Evolutionary conservation across 768 basidiomycete genomes (phyloP).

Genomic region (Tulasnella sp.): DNA sequence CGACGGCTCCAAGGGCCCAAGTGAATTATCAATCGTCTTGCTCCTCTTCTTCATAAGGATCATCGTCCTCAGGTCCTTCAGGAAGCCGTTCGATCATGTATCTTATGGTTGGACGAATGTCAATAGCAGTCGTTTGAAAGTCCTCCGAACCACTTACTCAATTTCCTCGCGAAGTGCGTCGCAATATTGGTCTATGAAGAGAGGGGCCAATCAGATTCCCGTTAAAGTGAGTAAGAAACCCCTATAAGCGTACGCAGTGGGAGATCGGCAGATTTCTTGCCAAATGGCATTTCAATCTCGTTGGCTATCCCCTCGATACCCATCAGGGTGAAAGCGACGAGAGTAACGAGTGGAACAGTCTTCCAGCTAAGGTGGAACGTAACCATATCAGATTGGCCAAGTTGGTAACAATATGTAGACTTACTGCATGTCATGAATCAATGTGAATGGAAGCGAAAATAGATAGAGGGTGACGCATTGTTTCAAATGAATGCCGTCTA

Average conservation of each 20-base stretch:
- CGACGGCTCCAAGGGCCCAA: background rate
- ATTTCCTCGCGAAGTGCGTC: constrained; percentile 10
- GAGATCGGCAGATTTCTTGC: constrained; percentile 59
- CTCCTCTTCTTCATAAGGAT: constrained; percentile 8
- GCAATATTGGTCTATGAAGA: constrained; percentile 4
- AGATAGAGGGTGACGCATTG: constrained; percentile 91
- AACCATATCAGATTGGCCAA: background rate
- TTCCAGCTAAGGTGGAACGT: constrained; percentile 25
- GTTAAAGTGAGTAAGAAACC: background rate
- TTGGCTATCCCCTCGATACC: constrained; percentile 95
- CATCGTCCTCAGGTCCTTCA: constrained; percentile 15
- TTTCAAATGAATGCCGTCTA: constrained; percentile 84
- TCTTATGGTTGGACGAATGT: background rate
- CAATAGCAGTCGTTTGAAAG: background rate
- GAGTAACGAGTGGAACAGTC: constrained; percentile 22
- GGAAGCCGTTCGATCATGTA: constrained; percentile 16
- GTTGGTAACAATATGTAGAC: constrained; percentile 35
- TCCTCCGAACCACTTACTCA: background rate
- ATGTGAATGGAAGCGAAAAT: constrained; percentile 79
- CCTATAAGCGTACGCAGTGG: constrained; percentile 49
- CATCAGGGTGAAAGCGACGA: constrained; percentile 82
- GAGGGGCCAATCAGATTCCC: background rate
- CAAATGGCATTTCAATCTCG: constrained; percentile 60
- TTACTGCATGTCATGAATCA: constrained; percentile 61
- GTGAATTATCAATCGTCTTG: background rate